A percentile compares a stretch with the other conserved stretches of the same genome.
Conservation (phyloP, 345 rosid genomes). For the Noccaea bulbosa region DNA sequence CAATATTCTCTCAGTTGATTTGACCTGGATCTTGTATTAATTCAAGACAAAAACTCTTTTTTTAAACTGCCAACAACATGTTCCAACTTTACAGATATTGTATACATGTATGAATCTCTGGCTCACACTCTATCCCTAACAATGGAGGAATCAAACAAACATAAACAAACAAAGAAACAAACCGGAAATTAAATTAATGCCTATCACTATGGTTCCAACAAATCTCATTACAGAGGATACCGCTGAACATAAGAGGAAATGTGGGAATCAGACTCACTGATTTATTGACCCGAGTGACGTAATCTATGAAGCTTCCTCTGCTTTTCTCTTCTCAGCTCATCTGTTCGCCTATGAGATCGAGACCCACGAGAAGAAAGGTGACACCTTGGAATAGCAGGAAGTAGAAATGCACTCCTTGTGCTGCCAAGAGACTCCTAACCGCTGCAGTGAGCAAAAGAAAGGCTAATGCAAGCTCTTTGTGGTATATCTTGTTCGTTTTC, state of each 20-base stretch:
- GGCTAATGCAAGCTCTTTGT: slow-evolving; percentile 78
- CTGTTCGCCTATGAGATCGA: slow-evolving; percentile 86
- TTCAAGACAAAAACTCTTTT: slow-evolving; percentile 31
- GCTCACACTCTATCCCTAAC: slow-evolving; percentile 38
- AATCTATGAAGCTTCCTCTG: slow-evolving; percentile 9
- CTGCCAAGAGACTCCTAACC: slow-evolving; percentile 67
- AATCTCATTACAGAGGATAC: slow-evolving; percentile 45
- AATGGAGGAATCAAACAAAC: slow-evolving; percentile 39
- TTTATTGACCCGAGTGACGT: slow-evolving; percentile 26
- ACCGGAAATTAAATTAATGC: slow-evolving; percentile 38
- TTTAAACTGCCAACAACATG: slow-evolving; percentile 41
- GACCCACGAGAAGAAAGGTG: slow-evolving; percentile 81
- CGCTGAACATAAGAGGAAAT: slow-evolving; percentile 18
- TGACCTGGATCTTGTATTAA: slow-evolving; percentile 25
- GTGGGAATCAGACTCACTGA: slow-evolving; percentile 34
- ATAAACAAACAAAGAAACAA: slow-evolving; percentile 23
- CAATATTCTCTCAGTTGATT: slow-evolving; percentile 11
- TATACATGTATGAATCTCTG: slow-evolving; percentile 43
- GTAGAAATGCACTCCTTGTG: slow-evolving; percentile 89
- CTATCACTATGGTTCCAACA: slow-evolving; percentile 45
- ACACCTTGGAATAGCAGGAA: slow-evolving; percentile 84
- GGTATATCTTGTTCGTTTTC: slow-evolving; percentile 74
- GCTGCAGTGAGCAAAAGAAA: slow-evolving; percentile 84
- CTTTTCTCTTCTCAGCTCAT: slow-evolving; percentile 52
- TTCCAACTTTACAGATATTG: slow-evolving; percentile 44